Evolutionary conservation across 177 flowering plant species (phyloP).

Genomic region (Tripterygium wilfordii): DNA sequence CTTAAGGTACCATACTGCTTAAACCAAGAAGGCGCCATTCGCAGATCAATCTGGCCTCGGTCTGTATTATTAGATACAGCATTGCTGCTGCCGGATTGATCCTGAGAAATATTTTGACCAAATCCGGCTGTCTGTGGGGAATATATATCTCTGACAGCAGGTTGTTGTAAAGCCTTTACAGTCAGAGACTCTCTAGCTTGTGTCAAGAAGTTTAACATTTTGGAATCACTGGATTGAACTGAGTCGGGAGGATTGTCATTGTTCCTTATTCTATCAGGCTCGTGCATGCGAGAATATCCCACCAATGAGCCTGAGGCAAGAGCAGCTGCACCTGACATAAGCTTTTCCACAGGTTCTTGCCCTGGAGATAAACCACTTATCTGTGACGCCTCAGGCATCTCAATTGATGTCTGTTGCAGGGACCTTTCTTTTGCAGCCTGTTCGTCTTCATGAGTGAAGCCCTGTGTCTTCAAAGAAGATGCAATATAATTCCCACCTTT

Average conservation of each 20-base stretch:
- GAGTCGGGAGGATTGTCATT: slow-evolving; percentile 3
- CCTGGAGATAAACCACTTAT: slow-evolving; percentile 1
- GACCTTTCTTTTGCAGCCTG: slow-evolving; percentile 11
- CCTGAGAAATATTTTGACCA: slow-evolving; percentile 17
- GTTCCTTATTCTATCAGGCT: slow-evolving; percentile 16
- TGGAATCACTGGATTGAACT: slow-evolving; percentile 8
- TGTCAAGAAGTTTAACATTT: slow-evolving; percentile 10
- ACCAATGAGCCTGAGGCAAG: slow-evolving; percentile 15
- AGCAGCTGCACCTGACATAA: slow-evolving; percentile 8
- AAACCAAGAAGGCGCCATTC: slow-evolving; percentile 89
- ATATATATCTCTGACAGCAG: slow-evolving; percentile 14
- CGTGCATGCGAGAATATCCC: slow-evolving; percentile 22
- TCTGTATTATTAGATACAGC: slow-evolving; percentile 27
- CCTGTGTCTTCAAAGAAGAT: slow-evolving; percentile 18
- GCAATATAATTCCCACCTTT: slow-evolving; percentile 13
- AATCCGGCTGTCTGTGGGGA: slow-evolving; percentile 11
- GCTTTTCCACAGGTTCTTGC: slow-evolving; percentile 8
- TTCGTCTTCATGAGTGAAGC: slow-evolving; percentile 16
- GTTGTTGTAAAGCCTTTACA: slow-evolving; percentile 13
- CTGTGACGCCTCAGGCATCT: slow-evolving; percentile 6
- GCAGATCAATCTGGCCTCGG: slow-evolving; percentile 45
- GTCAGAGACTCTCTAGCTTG: slow-evolving; percentile 12
- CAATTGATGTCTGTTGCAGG: slow-evolving; percentile 11
- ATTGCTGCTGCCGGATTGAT: slow-evolving; percentile 6
- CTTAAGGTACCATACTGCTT: slow-evolving; percentile 61